Evolutionary conservation across 169 alveolate species (phyloP).

Genomic region (Babesia ovis): DNA sequence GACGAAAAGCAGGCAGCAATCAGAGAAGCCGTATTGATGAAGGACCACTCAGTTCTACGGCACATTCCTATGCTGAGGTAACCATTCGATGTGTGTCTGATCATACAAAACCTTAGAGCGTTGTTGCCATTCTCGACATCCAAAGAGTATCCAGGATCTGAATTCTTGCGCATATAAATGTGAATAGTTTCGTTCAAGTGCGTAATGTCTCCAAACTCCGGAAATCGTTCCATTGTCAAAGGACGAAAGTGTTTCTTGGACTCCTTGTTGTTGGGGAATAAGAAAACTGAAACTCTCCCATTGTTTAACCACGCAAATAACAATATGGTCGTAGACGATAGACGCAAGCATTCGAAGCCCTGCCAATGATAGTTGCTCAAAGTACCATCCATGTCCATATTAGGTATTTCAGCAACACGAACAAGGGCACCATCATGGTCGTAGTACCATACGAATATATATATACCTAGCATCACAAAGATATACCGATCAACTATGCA

Average conservation of each 20-base stretch:
- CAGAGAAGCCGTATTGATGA: neutral
- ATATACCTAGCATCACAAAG: slow-evolving; percentile 42
- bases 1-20: neutral
- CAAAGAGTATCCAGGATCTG: neutral
- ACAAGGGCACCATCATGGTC: slow-evolving; percentile 41
- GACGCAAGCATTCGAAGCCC: slow-evolving; percentile 41
- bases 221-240: neutral
- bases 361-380: slow-evolving; percentile 26
- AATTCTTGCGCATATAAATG: neutral
- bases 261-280: slow-evolving; percentile 21
- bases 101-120: neutral
- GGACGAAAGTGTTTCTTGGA: slow-evolving; percentile 6
- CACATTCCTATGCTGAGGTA: slow-evolving; percentile 11
- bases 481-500: slow-evolving; percentile 35
- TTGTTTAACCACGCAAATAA: slow-evolving; percentile 36
- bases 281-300: slow-evolving; percentile 47
- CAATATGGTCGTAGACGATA: neutral
- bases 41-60: neutral
- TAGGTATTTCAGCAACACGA: slow-evolving; percentile 54
- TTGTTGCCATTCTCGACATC: neutral
- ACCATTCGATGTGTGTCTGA: slow-evolving; percentile 7
- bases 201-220: neutral
- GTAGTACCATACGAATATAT: slow-evolving; percentile 58
- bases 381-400: slow-evolving; percentile 27
- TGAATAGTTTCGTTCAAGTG: neutral